Evolutionary conservation across 495 filamentous ascomycete species (phyloP), one percentile per base, ranked within the genome.

Genomic region (Aspergillus sclerotiicarbonarius): DNA sequence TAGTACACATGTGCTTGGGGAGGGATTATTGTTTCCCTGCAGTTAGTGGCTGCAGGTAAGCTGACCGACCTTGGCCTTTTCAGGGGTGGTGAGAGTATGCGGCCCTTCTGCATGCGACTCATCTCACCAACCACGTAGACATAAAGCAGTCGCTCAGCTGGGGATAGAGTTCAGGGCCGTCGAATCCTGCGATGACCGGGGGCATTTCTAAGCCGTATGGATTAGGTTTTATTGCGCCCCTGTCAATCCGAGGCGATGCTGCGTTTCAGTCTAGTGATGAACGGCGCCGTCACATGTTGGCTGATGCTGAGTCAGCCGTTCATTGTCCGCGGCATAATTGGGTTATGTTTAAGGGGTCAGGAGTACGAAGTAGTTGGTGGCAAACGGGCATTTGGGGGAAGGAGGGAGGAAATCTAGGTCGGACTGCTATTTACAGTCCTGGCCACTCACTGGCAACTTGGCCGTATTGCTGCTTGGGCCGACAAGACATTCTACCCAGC

Each of bases 1-100:
- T 25, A 25, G 2, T 25, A 25, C n/a, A n/a, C n/a, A 25, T 25
- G 12, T 32, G 0, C 1, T 9, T 6, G 18, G 30, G 13, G 8
- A 32, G 9, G 31, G 29, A 25, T 50, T 21, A 25, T 32, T 15
- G 37, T n/a, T 3, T 41, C 37, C 29, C 3, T 32, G 25, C 10
- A 16, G 6, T 25, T 50, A 50, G 13, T n/a, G 8, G 44, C 18
- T 46, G 44, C 21, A 49, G 21, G 20, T 15, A 49, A 30, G 12
- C 31, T 43, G 37, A 50, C 51, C 58, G 54, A 65, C 63, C 63
- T 65, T 32, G 16, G 25, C 25, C 59, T 62, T 31, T 16, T 35
- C 25, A 53, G 52, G 46, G 60, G 55, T 32, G 46, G 52, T n/a
- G 21, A 12, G 47, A 35, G 18, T 29, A 61, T 54, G 54, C 30